Base-by-base conservation (phyloP, 306 rosid genomes). In the Fragaria vesca region DNA sequence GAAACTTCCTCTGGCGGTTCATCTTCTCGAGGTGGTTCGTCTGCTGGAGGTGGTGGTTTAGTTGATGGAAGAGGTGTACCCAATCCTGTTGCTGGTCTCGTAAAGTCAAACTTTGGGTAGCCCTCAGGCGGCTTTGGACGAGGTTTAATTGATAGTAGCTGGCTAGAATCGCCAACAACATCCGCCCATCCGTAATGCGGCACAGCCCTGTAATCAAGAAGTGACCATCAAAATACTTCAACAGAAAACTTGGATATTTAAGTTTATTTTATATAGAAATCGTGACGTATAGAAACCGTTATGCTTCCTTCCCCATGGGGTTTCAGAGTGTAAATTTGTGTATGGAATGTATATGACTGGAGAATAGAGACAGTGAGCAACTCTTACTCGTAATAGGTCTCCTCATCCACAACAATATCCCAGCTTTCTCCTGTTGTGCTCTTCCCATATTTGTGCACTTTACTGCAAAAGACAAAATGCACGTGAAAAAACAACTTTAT, bases 171-270 rank as follows among this genome's bases (percentile, higher is more conserved):
- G 4, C 97, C 97, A 71, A 95, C 97, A 1, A 91, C 97, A 78
- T 95, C 98, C 9, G 97, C 97, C 98, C 97, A 95, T 81, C 98
- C 97, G 74, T 92, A 91, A 79, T 95, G 97, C 74, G 98, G 98
- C 72, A 91, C 97, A 6, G 97, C 95, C 93, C 98, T 95, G 74
- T 71, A 85, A 16, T 69, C 57, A 52, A 65, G 72, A 63, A 52
- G 30, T 62, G 8, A 79, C 42, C n/a, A 65, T 17, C 50, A 65
- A 68, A 76, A 43, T 75, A 78, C 58, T 38, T 62, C 24, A 38
- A 47, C 17, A 21, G 47, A 68, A 75, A n/a, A 12, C 28, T 4
- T 34, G 7, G 8, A 47, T 13, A 24, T 21, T 28, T 21, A 13
- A 57, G 45, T 38, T 38, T 12, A 43, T 54, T n/a, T 20, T 54